A percentile compares a stretch with the other conserved stretches of the same genome.
These are phyloP conservation scores for Solanum megistacrolobum DNA, from an alignment of 257 asterid species.

Conservation along the genomic window DNA sequence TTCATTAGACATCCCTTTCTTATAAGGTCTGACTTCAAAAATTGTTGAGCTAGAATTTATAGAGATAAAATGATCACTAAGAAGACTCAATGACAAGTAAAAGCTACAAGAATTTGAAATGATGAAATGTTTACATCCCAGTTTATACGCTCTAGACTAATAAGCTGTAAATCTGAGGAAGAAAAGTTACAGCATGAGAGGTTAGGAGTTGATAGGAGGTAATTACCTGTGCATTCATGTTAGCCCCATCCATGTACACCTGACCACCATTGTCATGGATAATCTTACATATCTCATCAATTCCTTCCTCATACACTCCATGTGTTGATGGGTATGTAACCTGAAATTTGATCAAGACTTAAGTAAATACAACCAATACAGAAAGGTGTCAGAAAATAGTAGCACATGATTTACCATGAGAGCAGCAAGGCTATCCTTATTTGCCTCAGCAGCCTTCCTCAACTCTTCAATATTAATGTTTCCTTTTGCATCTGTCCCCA, in stretches of 20 bases:
- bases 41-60: background rate
- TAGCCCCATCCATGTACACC: constrained; percentile 99
- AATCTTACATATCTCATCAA: constrained; percentile 89
- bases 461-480: constrained; percentile 90
- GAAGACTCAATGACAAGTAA: background rate
- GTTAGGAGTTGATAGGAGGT: background rate
- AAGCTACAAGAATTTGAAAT: background rate
- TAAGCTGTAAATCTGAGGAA: background rate
- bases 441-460: constrained; percentile 73
- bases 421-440: constrained; percentile 78
- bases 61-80: background rate
- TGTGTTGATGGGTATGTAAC: constrained; percentile 99
- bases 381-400: background rate
- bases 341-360: constrained; percentile 22
- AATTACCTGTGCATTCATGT: constrained; percentile 98
- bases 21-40: background rate
- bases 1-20: background rate
- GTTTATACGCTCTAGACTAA: background rate
- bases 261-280: constrained; percentile 98
- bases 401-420: constrained; percentile 53
- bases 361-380: background rate
- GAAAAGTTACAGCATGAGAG: background rate
- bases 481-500: constrained; percentile 97
- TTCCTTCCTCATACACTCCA: constrained; percentile 98
- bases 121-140: background rate